Evolutionary conservation across 1,284 basidiomycete genomes (phyloP).

Genomic region (Wallemia ichthyophaga): DNA sequence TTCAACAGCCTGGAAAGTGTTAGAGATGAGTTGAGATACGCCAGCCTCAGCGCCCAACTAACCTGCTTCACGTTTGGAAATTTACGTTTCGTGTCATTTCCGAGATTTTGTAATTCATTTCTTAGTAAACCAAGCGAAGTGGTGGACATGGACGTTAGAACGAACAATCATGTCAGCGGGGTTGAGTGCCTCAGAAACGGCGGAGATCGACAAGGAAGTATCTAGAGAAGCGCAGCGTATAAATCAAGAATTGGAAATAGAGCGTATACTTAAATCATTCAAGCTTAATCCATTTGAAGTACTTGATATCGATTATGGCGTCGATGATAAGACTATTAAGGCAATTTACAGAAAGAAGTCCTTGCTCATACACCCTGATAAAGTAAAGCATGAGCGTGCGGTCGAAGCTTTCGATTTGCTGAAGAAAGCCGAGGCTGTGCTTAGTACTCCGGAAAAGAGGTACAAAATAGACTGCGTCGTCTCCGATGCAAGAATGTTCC

Average conservation of each 20-base stretch:
- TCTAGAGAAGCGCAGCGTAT: background rate
- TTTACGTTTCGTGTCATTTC: slow-evolving; percentile 46
- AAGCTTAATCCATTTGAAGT: slow-evolving; percentile 59
- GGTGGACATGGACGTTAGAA: background rate
- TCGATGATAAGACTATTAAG: slow-evolving; percentile 9
- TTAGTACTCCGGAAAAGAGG: slow-evolving; percentile 37
- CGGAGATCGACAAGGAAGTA: background rate
- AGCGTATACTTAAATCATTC: slow-evolving; percentile 51
- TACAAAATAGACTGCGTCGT: slow-evolving; percentile 47
- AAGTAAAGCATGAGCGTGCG: slow-evolving; percentile 39
- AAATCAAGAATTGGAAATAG: slow-evolving; percentile 12
- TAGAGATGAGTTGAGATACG: slow-evolving; percentile 1
- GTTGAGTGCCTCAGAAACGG: background rate
- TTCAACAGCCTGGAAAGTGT: slow-evolving; percentile 10
- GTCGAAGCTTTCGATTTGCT: slow-evolving; percentile 55
- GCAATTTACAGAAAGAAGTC: slow-evolving; percentile 48
- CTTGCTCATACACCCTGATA: slow-evolving; percentile 60
- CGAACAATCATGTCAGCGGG: background rate
- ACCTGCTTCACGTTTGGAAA: slow-evolving; percentile 60
- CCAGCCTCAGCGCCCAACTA: slow-evolving; percentile 25
- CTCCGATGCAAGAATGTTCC: slow-evolving; percentile 29
- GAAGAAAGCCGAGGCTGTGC: slow-evolving; percentile 54
- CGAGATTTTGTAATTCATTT: slow-evolving; percentile 28
- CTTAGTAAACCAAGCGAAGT: slow-evolving; percentile 11
- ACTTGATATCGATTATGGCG: slow-evolving; percentile 31